Evolutionary conservation across 2,329 filamentous ascomycete genomes (phyloP).

Genomic region (Ceratocystiopsis brevicomis): DNA sequence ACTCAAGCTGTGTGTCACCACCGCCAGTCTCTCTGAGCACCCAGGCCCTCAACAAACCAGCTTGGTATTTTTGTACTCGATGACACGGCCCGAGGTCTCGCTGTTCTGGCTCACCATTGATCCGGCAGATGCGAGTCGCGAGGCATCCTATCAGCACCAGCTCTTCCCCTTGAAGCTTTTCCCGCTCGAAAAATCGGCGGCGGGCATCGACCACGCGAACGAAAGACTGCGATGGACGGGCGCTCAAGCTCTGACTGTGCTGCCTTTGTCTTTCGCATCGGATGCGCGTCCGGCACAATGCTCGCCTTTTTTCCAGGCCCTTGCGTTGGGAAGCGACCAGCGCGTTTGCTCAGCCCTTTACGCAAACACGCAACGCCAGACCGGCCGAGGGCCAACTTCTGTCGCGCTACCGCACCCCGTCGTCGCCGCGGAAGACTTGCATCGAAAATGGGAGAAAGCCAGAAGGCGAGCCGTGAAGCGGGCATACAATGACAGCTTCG

Average conservation of each 20-base stretch:
- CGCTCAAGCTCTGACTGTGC: constrained; percentile 5
- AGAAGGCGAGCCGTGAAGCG: constrained; percentile 5
- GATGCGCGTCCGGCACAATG: background rate
- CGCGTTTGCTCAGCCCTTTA: constrained; percentile 6
- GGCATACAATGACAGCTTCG: constrained; percentile 13
- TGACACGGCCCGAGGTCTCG: constrained; percentile 8
- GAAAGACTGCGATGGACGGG: background rate
- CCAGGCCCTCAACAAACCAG: constrained; percentile 7
- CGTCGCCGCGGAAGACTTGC: background rate
- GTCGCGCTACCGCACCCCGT: background rate
- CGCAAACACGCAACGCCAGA: background rate
- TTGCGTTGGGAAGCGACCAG: constrained; percentile 5
- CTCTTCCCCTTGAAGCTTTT: background rate
- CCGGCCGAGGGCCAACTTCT: too few relatives aligned
- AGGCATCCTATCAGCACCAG: constrained; percentile 10
- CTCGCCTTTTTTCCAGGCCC: constrained; percentile 5
- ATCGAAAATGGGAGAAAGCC: background rate
- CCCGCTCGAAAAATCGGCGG: background rate
- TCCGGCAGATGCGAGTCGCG: background rate
- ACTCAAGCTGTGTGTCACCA: constrained; percentile 18
- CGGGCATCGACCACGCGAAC: background rate
- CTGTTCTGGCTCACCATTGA: constrained; percentile 13
- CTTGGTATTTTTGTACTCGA: constrained; percentile 11
- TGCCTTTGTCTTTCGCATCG: background rate
- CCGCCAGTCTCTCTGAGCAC: constrained; percentile 11